Evolutionary conservation across 1,284 basidiomycete species (phyloP), one percentile per base, ranked within the genome.

Genomic region (Ustilago crameri): DNA sequence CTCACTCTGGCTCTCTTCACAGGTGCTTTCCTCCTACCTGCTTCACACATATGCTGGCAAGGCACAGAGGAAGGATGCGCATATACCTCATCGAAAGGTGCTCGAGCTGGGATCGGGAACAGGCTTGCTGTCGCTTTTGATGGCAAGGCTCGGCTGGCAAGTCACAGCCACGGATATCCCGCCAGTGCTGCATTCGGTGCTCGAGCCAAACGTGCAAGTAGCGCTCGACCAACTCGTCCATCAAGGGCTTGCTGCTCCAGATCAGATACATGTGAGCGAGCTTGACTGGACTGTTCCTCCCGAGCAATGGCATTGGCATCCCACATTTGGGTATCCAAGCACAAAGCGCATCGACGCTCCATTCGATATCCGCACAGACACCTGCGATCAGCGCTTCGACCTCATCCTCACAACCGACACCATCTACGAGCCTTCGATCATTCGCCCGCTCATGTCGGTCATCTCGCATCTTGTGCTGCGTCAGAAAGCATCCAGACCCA

Each of bases 361-460:
- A 8, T 2, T 3, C 3, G 10, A 23, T 23, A 1, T 37, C 23
- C 7, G 18, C 18, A 32, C 9, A 23, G 5, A 40, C 4, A n/a
- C 38, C 3, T 9, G 7, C 15, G 37, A 49, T 3, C 45, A 24
- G 4, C 24, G 20, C 9, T 65, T 91, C 84, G 91, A 94, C 84
- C 86, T 93, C 63, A 89, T 95, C 68, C 83, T 92, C 56, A 90
- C 92, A 17, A 90, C 93, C 56, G 93, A 96, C 84, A 95, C 93
- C 0, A 85, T 95, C 52, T 95, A 94, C 82, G 84, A 86, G 27
- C 81, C 87, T 1, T 84, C 87, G 9, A 89, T 95, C 49, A 84
- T 90, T 27, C 80, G 86, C 17, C 91, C 91, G 0, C 88, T 95
- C 45, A 87, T 93, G 43, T 87, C 87, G 42, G 88, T 91, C n/a